Evolutionary conservation across 2,329 filamentous ascomycete genomes (phyloP), one percentile per base, ranked within the genome.

Genomic region (Paracorniculantispora psalliotae): DNA sequence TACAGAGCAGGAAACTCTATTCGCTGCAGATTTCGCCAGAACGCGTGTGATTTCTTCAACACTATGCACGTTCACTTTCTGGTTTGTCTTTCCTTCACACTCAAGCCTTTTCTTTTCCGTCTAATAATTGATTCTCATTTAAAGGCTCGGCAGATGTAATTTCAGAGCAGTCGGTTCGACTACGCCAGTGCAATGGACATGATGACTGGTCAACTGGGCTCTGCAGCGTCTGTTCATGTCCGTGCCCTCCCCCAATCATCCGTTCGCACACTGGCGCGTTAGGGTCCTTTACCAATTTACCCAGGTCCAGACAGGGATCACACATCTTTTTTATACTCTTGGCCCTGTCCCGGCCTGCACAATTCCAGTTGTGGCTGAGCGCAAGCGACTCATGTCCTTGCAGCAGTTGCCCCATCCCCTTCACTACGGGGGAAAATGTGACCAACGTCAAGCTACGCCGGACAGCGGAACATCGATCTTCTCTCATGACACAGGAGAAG

Each of bases 211-310:
- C 19, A 13, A 17, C 3, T 13, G 33, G 12, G 15, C 4, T 33
- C 43, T 55, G 43, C 21, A 43, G 28, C 3, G 52, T 37, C 41
- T 35, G 8, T 26, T 30, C 37, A 25, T 46, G 52, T 28, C 43
- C 52, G 52, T 55, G 52, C 52, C n/a, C 52, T 26, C 30, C 13
- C 4, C 28, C 35, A 51, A 37, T 41, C 52, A 46, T 46, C 52
- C 25, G 8, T 55, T 55, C 28, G 26, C 39, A 19, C 23, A 13
- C 37, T 15, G 51, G 51, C 26, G 35, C 19, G 21, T 8, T 28
- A 15, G n/a, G 26, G 17, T 13, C 47, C 15, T 37, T 21, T 30
- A 55, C 52, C 52, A 55, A 21, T 13, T 30, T 28, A 15, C 33
- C 33, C 12, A 37, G 12, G 33, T 37, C 17, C 10, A 6, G 4